Evolutionary conservation across 352 stramenopile species (phyloP), one percentile per base, ranked within the genome.

Genomic region (Phytophthora sansomeana): DNA sequence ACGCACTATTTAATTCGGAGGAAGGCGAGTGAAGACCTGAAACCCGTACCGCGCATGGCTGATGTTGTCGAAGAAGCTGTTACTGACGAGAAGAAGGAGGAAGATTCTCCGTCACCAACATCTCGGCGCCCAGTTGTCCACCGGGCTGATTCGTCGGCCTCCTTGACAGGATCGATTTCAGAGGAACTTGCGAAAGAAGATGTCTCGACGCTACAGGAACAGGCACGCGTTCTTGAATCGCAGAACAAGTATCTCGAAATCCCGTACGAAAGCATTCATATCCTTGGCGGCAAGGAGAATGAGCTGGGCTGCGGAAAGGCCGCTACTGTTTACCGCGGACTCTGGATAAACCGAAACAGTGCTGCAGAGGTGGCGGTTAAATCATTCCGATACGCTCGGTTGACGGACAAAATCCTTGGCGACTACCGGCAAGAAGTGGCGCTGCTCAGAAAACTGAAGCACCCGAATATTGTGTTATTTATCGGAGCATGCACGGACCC

Each of bases 401-500:
- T 96, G 39, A 96, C 87, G 7, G 89, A 96, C 71, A 95, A 95
- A 63, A 95, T 96, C 46, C 72, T 95, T 28, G 77, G 78, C 7
- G 87, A 95, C 53, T 96, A 96, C 74, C 89, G 80, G 13, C 78
- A 88, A 69, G 89, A 96, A 82, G 89, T 96, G 16, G 89, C 85
- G 29, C 62, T 96, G 56, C 75, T 96, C 16, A 81, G 87, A 67
- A 91, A 95, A 62, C 80, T 96, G 56, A 95, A 94, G 67, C 89
- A 96, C 55, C 89, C 89, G 39, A 96, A 96, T 58, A 96, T 96
- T 63, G 87, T 96, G 24, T 75, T 96, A 74, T 96, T 96, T 78
- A 96, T 96, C 64, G 89, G 89, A 67, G 89, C 89, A 52, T 96
- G 89, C 67, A 96, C 88, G 52, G 85, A 95, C 50, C 88, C 89